Evolutionary conservation across 2,329 filamentous ascomycete genomes (phyloP).

Genomic region (Aspergillus luchuensis): DNA sequence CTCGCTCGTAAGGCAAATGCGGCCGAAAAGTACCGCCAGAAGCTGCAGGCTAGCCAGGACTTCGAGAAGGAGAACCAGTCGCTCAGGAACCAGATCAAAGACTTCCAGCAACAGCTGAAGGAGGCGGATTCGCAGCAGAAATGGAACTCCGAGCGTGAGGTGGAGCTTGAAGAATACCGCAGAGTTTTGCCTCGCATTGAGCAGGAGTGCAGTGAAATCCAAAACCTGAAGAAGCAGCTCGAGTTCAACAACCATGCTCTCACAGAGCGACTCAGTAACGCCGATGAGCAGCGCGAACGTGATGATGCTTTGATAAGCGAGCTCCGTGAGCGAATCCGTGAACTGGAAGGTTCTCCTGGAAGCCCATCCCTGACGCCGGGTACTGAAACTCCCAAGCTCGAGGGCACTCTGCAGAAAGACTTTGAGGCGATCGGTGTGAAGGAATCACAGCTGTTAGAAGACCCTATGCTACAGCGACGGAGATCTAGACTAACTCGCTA

Average conservation of each 20-base stretch:
- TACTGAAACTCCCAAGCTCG: conserved; percentile 41
- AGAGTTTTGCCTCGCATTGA: conserved; percentile 51
- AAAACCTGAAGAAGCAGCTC: conserved; percentile 51
- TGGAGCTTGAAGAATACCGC: conserved; percentile 48
- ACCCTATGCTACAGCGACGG: neutral
- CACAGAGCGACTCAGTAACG: conserved; percentile 46
- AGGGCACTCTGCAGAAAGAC: conserved; percentile 45
- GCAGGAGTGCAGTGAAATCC: conserved; percentile 51
- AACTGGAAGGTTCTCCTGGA: conserved; percentile 44
- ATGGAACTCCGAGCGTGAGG: conserved; percentile 43
- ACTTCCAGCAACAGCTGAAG: conserved; percentile 51
- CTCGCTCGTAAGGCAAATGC: conserved; percentile 51
- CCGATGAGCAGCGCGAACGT: conserved; percentile 46
- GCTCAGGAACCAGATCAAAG: conserved; percentile 49
- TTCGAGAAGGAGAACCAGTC: conserved; percentile 52
- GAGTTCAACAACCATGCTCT: conserved; percentile 53
- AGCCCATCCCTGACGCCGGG: conserved; percentile 42
- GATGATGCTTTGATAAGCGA: conserved; percentile 47
- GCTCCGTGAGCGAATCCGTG: conserved; percentile 45
- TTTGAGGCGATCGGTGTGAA: conserved; percentile 44
- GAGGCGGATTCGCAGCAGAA: conserved; percentile 47
- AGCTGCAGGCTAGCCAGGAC: conserved; percentile 52
- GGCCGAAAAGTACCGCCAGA: conserved; percentile 53
- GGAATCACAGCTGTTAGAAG: conserved; percentile 43
- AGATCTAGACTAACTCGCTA: conserved; percentile 22